Evolutionary conservation across 177 flowering plant species (phyloP), one percentile per base, ranked within the genome.

Genomic region (Vitis hybrid): DNA sequence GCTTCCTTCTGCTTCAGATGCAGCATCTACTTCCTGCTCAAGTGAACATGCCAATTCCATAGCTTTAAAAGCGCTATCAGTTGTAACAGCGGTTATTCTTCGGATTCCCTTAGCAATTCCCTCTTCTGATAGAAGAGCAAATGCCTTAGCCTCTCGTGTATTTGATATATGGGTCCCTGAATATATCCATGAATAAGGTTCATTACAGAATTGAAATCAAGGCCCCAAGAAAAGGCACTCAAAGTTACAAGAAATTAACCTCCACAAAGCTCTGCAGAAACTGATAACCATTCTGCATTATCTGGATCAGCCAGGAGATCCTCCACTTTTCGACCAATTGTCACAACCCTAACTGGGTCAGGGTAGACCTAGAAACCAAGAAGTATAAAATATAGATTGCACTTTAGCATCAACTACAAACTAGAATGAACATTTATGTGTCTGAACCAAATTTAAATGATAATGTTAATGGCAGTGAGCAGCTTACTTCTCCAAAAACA

Each of bases 401-500:
- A 56, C 30, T 56, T 50, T 15, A 59, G 64, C 11, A 55, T 35
- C 40, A 51, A 2, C 48, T 21, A 64, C 35, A 18, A 12, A 35
- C 66, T n/a, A 50, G 4, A 24, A 21, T 3, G 48, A 11, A 62
- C 12, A 8, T 49, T 49, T 48, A 50, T 13, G 54, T 48, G 32
- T 15, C 49, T 11, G 46, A 46, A 59, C 16, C 32, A 18, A 32
- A 15, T 46, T 14, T 4, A 74, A 24, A 66, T 40, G 59, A 69
- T 1, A 68, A 40, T 6, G 21, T 27, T 59, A 30, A 61, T 15
- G 16, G 57, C 51, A 62, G 61, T 3, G 24, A 64, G 66, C 19
- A 73, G 58, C 86, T 80, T 85, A 95, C 99, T 86, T 96, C 99
- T 62, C 99, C 99, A 91, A 96, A 96, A 62, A 96, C 99, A 65